Evolutionary conservation across 352 stramenopile genomes (phyloP).

Genomic region (Globisporangium lucens): DNA sequence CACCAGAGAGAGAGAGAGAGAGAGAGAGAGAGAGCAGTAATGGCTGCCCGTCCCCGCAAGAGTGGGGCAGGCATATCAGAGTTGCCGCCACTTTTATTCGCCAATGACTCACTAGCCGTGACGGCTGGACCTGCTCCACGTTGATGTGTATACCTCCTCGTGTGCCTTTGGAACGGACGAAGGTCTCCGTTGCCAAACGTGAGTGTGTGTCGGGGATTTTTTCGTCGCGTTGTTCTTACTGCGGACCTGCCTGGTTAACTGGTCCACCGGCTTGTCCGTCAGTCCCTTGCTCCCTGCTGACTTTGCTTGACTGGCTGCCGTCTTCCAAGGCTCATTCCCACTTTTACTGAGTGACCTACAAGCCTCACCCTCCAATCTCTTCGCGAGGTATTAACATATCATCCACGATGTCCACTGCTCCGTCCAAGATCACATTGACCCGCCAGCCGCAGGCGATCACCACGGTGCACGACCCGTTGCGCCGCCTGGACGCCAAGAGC

Average conservation of each 20-base stretch:
- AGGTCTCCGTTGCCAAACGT: not conserved
- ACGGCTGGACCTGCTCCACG: not conserved
- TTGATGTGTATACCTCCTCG: not conserved
- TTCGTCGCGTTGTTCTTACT: not conserved
- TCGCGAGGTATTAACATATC: not conserved
- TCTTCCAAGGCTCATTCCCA: not conserved
- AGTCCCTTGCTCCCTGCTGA: not conserved
- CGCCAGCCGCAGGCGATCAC: not conserved
- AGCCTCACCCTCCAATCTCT: not conserved
- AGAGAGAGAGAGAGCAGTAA: constrained; percentile 4
- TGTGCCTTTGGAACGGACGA: not conserved
- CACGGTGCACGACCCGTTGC: not conserved
- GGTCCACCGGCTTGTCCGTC: not conserved
- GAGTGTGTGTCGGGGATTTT: not conserved
- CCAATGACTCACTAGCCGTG: constrained; percentile 6
- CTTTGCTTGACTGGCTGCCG: not conserved
- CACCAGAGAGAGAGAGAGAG: too few species aligned
- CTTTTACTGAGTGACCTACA: not conserved
- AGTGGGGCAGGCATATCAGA: constrained; percentile 5
- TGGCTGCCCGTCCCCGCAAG: not conserved
- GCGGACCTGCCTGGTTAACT: not conserved
- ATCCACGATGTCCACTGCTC: not conserved
- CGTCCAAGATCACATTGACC: constrained; percentile 2
- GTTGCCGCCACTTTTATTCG: not conserved
- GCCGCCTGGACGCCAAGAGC: constrained; percentile 3